phyloP scores from a whole-genome alignment of 164 flowering plant species.

The Malania oleifera region DNA sequence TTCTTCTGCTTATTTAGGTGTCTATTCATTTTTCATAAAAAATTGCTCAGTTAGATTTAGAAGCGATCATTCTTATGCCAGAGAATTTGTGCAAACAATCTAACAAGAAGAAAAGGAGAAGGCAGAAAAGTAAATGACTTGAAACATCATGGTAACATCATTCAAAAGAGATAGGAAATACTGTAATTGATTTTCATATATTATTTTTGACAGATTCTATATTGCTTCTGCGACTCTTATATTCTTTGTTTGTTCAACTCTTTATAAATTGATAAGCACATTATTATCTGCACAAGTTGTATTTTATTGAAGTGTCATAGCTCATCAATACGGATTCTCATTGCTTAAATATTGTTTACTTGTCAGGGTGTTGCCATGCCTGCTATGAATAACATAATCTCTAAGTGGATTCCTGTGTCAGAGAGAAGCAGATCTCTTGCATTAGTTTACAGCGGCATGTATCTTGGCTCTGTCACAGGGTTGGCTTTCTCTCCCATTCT shows the following conservation, averaged over 20 bases:
- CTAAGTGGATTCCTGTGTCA: constrained; percentile 96
- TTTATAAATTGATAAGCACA: too few species aligned
- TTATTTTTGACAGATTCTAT: too few species aligned
- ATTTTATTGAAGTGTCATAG: background rate
- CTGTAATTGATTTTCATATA: too few species aligned
- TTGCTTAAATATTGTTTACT: constrained; percentile 13
- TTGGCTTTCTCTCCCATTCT: constrained; percentile 81
- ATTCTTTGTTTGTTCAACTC: too few species aligned
- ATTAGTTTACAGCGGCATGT: constrained; percentile 96
- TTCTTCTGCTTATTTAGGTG: background rate
- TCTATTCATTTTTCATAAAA: background rate
- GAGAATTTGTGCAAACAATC: too few species aligned
- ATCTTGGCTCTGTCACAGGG: constrained; percentile 95
- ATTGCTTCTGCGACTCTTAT: background rate
- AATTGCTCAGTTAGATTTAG: background rate
- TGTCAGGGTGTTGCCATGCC: constrained; percentile 99
- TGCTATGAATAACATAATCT: constrained; percentile 93
- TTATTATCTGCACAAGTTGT: too few species aligned
- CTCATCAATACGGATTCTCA: background rate
- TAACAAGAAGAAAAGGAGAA: too few species aligned
- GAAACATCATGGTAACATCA: too few species aligned
- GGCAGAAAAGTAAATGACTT: too few species aligned
- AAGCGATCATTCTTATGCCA: too few species aligned
- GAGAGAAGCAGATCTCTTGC: constrained; percentile 99
- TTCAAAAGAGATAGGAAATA: too few species aligned